Percentiles rank a stretch among this genome's conserved stretches.
phyloP scores from a whole-genome alignment of 495 filamentous ascomycete genomes.

The Penicillium malachiteum region DNA sequence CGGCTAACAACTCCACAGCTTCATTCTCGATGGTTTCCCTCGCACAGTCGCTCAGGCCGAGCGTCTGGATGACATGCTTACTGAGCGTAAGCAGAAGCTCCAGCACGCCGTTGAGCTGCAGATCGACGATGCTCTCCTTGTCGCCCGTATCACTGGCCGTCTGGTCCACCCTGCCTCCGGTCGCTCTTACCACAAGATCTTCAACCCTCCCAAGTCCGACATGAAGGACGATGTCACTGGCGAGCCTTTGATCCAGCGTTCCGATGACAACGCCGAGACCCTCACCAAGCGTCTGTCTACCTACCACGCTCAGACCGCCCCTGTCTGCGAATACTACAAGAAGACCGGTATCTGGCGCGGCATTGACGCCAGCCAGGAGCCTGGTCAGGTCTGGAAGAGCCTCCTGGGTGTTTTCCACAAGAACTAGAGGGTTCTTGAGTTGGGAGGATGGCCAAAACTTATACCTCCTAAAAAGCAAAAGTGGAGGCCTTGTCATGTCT shows the following conservation, averaged over 20 bases:
- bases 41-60: constrained; percentile 94
- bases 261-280: constrained; percentile 96
- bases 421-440: constrained; percentile 19
- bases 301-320: constrained; percentile 90
- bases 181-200: constrained; percentile 94
- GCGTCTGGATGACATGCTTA: constrained; percentile 89
- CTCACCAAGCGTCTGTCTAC: constrained; percentile 91
- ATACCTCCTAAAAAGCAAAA: constrained; percentile 2
- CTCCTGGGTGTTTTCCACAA: constrained; percentile 82
- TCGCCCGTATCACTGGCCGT: constrained; percentile 94
- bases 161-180: constrained; percentile 93
- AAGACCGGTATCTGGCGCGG: constrained; percentile 95
- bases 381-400: constrained; percentile 92
- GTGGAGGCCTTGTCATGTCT: constrained; percentile 8
- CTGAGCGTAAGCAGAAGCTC: constrained; percentile 67
- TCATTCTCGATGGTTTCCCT: constrained; percentile 98
- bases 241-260: constrained; percentile 93
- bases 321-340: constrained; percentile 94
- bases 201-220: constrained; percentile 92
- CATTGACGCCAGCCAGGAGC: constrained; percentile 95
- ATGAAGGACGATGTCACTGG: constrained; percentile 98
- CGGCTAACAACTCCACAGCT: constrained; percentile 56
- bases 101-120: constrained; percentile 94
- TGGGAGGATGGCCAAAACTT: constrained; percentile 1
- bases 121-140: constrained; percentile 91